Evolutionary conservation across 495 filamentous ascomycete species (phyloP).

Genomic region (Lindgomyces ingoldianus): DNA sequence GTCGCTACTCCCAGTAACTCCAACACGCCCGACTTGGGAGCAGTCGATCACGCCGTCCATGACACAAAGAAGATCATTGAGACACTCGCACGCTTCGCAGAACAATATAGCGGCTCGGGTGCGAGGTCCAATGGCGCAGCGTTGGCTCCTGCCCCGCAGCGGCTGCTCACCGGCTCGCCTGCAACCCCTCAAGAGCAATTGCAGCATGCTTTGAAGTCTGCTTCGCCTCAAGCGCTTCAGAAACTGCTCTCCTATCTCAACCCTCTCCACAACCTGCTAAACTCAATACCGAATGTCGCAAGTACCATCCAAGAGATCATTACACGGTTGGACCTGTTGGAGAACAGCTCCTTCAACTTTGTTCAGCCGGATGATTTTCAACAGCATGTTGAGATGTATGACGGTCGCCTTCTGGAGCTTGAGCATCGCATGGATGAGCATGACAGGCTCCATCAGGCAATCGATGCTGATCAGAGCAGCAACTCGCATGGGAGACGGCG

Average conservation of each 20-base stretch:
- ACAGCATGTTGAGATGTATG: conserved; percentile 59
- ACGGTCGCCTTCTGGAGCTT: conserved; percentile 60
- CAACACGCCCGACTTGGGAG: conserved; percentile 45
- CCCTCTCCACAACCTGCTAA: conserved; percentile 39
- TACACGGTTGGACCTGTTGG: conserved; percentile 60
- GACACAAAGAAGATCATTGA: conserved; percentile 34
- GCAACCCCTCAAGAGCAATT: conserved; percentile 21
- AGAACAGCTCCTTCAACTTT: conserved; percentile 61
- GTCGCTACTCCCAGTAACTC: conserved; percentile 45
- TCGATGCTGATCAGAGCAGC: conserved; percentile 47
- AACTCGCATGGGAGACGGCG: conserved; percentile 3
- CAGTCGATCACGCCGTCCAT: conserved; percentile 29
- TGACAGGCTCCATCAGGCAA: conserved; percentile 51
- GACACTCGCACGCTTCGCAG: conserved; percentile 8
- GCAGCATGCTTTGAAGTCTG: conserved; percentile 19
- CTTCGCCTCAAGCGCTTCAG: conserved; percentile 30
- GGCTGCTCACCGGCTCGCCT: conserved; percentile 14
- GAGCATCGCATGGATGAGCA: conserved; percentile 63
- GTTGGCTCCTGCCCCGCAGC: background rate
- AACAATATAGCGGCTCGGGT: conserved; percentile 5
- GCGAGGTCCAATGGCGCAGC: conserved; percentile 19
- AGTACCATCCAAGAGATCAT: conserved; percentile 52
- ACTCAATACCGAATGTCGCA: conserved; percentile 35
- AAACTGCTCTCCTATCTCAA: conserved; percentile 33
- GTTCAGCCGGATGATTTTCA: conserved; percentile 59